These are phyloP conservation scores for Lepidopterella palustris DNA, from an alignment of 495 filamentous ascomycete species.

Conservation along the genomic window DNA sequence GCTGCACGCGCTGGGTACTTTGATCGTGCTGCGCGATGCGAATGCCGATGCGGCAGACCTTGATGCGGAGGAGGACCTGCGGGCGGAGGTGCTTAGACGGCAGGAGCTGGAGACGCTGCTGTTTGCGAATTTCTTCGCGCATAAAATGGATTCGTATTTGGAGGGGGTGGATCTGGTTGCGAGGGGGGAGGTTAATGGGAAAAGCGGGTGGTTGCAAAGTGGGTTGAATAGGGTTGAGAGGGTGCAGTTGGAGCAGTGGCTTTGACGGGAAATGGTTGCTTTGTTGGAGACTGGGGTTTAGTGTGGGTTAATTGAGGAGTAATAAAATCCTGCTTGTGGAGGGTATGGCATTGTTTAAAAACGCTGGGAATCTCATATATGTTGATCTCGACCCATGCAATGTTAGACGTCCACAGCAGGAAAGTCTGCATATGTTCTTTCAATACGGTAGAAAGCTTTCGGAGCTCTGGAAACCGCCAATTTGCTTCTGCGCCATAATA, in stretches of 20 bases:
- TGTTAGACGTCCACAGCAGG: neutral
- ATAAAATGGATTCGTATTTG: neutral
- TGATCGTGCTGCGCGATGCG: neutral
- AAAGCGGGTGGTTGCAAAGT: neutral
- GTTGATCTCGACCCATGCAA: neutral
- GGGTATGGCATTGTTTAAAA: neutral
- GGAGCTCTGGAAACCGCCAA: neutral
- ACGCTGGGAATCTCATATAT: neutral
- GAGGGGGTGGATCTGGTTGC: neutral
- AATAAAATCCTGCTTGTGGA: neutral
- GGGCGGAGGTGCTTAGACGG: neutral
- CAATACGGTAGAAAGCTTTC: neutral
- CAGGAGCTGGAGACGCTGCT: neutral
- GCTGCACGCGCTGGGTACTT: neutral
- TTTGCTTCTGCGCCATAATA: neutral
- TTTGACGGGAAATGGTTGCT: neutral
- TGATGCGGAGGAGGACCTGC: neutral
- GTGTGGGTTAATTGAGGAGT: neutral
- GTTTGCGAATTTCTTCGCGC: neutral
- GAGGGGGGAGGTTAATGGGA: neutral
- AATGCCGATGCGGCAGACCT: neutral
- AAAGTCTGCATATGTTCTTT: neutral
- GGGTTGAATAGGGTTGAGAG: neutral
- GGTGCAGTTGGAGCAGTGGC: neutral
- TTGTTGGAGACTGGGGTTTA: neutral